Percentiles rank a stretch among this genome's conserved stretches.
Evolutionary conservation across 1,139 yeast species (phyloP).

Genomic region (Saccharomyces pastorianus): DNA sequence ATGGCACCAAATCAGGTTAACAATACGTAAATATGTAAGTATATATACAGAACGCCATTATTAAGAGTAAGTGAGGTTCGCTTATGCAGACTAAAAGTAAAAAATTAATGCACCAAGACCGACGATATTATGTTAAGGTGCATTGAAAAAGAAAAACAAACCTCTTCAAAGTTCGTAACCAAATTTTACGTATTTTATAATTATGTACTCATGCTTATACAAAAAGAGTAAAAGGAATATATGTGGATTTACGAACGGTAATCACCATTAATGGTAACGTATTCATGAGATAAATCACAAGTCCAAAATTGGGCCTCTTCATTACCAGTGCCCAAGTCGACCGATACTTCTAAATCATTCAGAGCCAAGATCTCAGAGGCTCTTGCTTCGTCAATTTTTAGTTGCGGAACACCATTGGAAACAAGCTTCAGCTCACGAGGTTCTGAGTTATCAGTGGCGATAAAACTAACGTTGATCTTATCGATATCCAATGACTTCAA

Average conservation of each 20-base stretch:
- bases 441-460: slow-evolving; percentile 71
- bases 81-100: too few species aligned
- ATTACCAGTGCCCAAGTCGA: slow-evolving; percentile 76
- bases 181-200: too few species aligned
- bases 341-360: slow-evolving; percentile 69
- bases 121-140: too few species aligned
- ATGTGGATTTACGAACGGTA: slow-evolving; percentile 44
- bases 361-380: slow-evolving; percentile 69
- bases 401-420: slow-evolving; percentile 86
- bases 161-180: too few species aligned
- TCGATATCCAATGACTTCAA: slow-evolving; percentile 49
- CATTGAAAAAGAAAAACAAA: too few species aligned
- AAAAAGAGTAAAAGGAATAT: neutral
- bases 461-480: slow-evolving; percentile 72
- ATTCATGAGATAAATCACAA: slow-evolving; percentile 89
- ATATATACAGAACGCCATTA: too few species aligned
- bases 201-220: neutral
- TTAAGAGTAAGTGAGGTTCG: too few species aligned
- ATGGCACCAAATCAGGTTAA: slow-evolving; percentile 1
- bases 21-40: neutral
- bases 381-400: slow-evolving; percentile 69
- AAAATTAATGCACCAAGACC: too few species aligned
- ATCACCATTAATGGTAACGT: slow-evolving; percentile 89
- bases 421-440: slow-evolving; percentile 51
- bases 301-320: slow-evolving; percentile 84